phyloP scores from a whole-genome alignment of 1,284 basidiomycete species.

The Cerrena zonata region DNA sequence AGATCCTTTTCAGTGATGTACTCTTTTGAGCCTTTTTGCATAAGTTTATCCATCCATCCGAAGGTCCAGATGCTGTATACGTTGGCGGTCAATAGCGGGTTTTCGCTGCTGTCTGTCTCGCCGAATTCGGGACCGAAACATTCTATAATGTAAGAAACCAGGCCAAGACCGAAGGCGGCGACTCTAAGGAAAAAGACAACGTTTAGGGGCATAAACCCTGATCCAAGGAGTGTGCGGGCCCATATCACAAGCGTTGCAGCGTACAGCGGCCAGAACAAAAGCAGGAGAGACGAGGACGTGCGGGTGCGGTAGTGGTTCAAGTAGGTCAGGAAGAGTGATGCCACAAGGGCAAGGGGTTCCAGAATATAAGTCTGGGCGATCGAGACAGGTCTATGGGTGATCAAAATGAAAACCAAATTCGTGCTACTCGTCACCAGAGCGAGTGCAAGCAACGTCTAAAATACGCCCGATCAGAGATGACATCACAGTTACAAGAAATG shows the following conservation, averaged over 20 bases:
- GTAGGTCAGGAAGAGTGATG: conserved; percentile 38
- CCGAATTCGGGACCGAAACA: conserved; percentile 63
- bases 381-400: conserved; percentile 38
- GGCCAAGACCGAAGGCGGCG: conserved; percentile 43
- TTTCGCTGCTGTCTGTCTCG: conserved; percentile 46
- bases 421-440: conserved; percentile 38
- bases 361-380: conserved; percentile 53
- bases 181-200: conserved; percentile 45
- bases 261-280: conserved; percentile 83
- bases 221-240: conserved; percentile 51
- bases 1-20: conserved; percentile 77
- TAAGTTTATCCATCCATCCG: conserved; percentile 73
- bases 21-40: conserved; percentile 59
- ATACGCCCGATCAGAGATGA: neutral
- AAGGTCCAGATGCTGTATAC: conserved; percentile 77
- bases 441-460: conserved; percentile 40
- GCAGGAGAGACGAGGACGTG: conserved; percentile 69
- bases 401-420: conserved; percentile 32
- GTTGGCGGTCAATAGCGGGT: conserved; percentile 76
- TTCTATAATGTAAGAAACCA: conserved; percentile 64
- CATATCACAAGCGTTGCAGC: conserved; percentile 48
- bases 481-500: too few species aligned
- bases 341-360: conserved; percentile 31
- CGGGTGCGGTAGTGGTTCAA: conserved; percentile 76
- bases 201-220: conserved; percentile 24